Evolutionary conservation across 2,329 filamentous ascomycete species (phyloP).

Genomic region (Fusarium sacchari): DNA sequence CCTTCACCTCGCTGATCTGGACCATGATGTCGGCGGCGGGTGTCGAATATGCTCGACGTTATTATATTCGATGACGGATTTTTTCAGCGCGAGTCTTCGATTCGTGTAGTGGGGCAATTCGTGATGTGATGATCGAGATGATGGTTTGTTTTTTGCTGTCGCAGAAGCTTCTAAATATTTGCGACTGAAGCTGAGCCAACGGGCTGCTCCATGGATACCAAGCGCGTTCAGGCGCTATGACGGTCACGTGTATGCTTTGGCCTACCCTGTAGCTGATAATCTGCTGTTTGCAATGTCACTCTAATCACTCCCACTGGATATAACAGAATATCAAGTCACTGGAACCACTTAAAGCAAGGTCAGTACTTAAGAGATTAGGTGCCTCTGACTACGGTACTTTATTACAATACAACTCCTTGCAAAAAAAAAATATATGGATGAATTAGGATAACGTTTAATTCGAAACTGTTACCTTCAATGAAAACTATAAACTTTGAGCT

Average conservation of each 20-base stretch:
- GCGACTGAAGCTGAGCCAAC: conserved; percentile 46
- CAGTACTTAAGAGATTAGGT: no score
- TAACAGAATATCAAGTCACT: neutral
- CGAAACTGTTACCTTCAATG: no score
- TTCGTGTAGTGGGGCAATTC: conserved; percentile 3
- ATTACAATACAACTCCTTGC: neutral
- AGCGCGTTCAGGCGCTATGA: conserved; percentile 41
- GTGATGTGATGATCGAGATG: conserved; percentile 13
- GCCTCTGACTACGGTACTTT: no score
- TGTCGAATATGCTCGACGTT: conserved; percentile 30
- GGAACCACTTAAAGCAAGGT: no score
- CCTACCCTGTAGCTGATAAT: conserved; percentile 19
- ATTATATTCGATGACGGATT: neutral
- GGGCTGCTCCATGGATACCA: conserved; percentile 32
- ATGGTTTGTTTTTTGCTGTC: conserved; percentile 28
- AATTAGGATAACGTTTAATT: no score
- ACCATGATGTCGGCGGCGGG: conserved; percentile 70
- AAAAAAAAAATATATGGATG: neutral
- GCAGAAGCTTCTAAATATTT: conserved; percentile 48
- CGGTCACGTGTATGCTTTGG: conserved; percentile 41
- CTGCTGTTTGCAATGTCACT: neutral
- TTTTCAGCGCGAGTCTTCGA: conserved; percentile 11
- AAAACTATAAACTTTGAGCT: neutral
- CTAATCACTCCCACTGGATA: neutral
- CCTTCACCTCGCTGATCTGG: conserved; percentile 93